Conservation (phyloP, 2,329 filamentous ascomycete genomes). For the Nemania serpens region DNA sequence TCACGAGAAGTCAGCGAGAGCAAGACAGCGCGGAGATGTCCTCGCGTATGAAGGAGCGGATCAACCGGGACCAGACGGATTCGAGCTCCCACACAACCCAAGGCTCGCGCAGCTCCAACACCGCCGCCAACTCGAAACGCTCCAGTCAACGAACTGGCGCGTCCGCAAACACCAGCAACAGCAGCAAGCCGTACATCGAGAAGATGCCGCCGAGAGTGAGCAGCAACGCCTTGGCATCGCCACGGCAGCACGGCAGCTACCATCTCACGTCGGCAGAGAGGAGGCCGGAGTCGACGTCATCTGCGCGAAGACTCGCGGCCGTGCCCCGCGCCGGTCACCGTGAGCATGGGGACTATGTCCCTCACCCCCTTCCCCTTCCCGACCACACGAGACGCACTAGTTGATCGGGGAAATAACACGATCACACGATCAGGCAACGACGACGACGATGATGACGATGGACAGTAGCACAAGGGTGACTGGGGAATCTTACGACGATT, state of each 20-base stretch:
- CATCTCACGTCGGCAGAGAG: constrained; percentile 18
- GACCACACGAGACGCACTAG: constrained; percentile 8
- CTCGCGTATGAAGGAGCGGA: constrained; percentile 24
- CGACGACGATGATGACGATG: background rate
- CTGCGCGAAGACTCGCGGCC: constrained; percentile 7
- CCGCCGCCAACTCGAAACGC: constrained; percentile 12
- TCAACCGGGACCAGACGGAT: constrained; percentile 21
- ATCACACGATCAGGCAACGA: background rate
- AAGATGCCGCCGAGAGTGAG: constrained; percentile 13
- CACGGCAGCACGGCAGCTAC: constrained; percentile 17
- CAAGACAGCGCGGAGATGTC: constrained; percentile 10
- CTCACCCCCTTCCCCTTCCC: constrained; percentile 25
- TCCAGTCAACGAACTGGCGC: background rate
- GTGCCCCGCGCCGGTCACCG: constrained; percentile 8
- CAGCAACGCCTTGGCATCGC: constrained; percentile 16
- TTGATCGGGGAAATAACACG: background rate
- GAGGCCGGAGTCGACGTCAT: background rate
- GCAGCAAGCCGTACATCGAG: constrained; percentile 23
- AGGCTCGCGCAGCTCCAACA: constrained; percentile 19
- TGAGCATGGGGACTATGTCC: constrained; percentile 20
- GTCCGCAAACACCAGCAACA: constrained; percentile 6
- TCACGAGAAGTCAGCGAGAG: constrained; percentile 7
- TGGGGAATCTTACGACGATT: background rate
- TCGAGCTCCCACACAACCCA: constrained; percentile 12
- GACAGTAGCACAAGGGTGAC: background rate